Evolutionary conservation across 106 monocot species (phyloP).

Genomic region (Allium sativum): DNA sequence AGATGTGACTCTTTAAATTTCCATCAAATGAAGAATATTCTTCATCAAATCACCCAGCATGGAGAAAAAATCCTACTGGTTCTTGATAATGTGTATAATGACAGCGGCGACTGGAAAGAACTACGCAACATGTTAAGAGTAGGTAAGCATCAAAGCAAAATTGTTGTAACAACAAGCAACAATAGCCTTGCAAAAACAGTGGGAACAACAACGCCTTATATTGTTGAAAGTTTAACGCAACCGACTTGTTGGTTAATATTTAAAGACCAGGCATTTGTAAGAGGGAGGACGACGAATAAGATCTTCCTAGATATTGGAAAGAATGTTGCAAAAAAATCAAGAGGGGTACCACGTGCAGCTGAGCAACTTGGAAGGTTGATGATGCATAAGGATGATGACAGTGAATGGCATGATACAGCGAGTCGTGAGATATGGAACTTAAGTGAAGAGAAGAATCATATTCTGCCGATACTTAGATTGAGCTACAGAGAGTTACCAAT

Average conservation of each 20-base stretch:
- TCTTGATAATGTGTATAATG: background rate
- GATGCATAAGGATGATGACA: too few relatives aligned
- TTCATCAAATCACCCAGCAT: too few relatives aligned
- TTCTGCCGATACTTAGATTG: constrained; percentile 3
- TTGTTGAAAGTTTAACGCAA: background rate
- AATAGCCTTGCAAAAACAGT: background rate
- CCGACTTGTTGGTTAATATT: background rate
- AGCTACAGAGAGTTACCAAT: constrained; percentile 7
- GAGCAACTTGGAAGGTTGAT: too few relatives aligned
- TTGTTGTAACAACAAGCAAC: background rate
- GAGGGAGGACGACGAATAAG: too few relatives aligned
- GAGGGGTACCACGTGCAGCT: too few relatives aligned
- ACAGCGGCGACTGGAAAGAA: background rate
- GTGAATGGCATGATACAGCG: too few relatives aligned
- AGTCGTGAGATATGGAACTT: background rate
- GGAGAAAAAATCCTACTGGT: background rate
- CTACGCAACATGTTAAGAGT: background rate
- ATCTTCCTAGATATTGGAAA: too few relatives aligned
- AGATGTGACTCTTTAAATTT: background rate
- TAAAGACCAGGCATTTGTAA: background rate
- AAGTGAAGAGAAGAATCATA: background rate
- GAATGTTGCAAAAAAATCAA: too few relatives aligned
- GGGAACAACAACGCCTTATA: background rate
- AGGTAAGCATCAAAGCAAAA: background rate
- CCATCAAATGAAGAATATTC: background rate